Evolutionary conservation across 768 basidiomycete genomes (phyloP), one percentile per base, ranked within the genome.

Genomic region (Pilatotrama ljubarskyi): DNA sequence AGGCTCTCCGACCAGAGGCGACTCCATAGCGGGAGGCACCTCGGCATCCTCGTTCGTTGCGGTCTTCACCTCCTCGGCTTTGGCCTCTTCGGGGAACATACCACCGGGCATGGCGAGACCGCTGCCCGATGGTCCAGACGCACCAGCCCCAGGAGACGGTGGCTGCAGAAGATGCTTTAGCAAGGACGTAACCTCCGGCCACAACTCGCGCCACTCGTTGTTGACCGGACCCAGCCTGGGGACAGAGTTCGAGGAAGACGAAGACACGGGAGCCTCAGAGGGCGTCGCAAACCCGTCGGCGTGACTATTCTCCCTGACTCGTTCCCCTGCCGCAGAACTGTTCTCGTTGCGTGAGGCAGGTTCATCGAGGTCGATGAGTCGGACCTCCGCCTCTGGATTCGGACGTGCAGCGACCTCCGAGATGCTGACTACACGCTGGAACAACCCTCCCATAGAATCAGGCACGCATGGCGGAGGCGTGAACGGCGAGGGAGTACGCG

Each of bases 91-190:
- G 3, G 42, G 36, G 22, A 41, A 26, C 51, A 70, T 68, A 2
- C 47, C 59, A 35, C 68, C 66, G 3, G 66, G 66, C 63, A 69
- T 66, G 2, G 56, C n/a, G 20, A 41, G 15, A 14, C 29, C 37
- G 22, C n/a, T 50, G 41, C 22, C 18, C 1, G 52, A 36, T n/a
- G 43, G 25, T 15, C 24, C 36, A 22, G 55, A 17, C 5, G 26
- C 11, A 7, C 5, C 15, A 9, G 20, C 18, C 2, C 15, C 51
- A 2, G 37, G 47, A 24, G 61, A 46, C 7, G 66, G 35, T 18
- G 67, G 69, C 42, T 65, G 61, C 1, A 72, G 60, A 7, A 72
- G 62, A 46, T 69, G 69, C 54, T 68, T 64, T 29, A 72, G 61
- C 44, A 69, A 52, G 9, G 60, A 61, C 5, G 65, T 67, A 22